Percentiles rank a stretch among this genome's conserved stretches.
Evolutionary conservation across 371 early-diverging fungal genomes (phyloP).

Genomic region (Mortierella sp.): DNA sequence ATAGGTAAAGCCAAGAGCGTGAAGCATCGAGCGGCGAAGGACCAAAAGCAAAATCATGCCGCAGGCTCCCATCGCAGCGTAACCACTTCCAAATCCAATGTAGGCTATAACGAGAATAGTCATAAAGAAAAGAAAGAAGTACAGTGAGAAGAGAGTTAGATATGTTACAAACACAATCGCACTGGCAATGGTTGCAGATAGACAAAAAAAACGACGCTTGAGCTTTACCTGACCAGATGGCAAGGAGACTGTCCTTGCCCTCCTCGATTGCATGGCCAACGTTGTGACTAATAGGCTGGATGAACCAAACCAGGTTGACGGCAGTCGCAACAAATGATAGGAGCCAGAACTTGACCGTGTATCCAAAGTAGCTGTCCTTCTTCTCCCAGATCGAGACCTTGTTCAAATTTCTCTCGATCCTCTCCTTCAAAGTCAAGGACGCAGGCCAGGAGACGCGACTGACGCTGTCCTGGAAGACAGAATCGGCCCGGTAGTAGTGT

Average conservation of each 20-base stretch:
- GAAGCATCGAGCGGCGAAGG: slow-evolving; percentile 29
- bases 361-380: slow-evolving; percentile 12
- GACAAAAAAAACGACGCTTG: background rate
- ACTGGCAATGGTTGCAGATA: background rate
- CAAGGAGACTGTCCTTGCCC: background rate
- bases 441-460: slow-evolving; percentile 18
- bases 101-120: background rate
- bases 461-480: slow-evolving; percentile 18
- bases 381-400: slow-evolving; percentile 21
- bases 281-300: background rate
- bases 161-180: background rate
- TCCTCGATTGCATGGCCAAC: background rate
- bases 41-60: slow-evolving; percentile 25
- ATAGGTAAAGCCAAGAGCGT: slow-evolving; percentile 35
- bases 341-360: slow-evolving; percentile 21
- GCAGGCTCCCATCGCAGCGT: slow-evolving; percentile 18
- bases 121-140: background rate
- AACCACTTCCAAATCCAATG: slow-evolving; percentile 25
- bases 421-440: background rate
- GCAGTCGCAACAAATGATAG: background rate
- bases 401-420: background rate
- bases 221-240: slow-evolving; percentile 2
- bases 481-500: slow-evolving; percentile 30
- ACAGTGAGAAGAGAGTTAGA: background rate
- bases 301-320: slow-evolving; percentile 27